phyloP scores from a whole-genome alignment of 1,284 basidiomycete species.

The Xerocomus amazonicus region DNA sequence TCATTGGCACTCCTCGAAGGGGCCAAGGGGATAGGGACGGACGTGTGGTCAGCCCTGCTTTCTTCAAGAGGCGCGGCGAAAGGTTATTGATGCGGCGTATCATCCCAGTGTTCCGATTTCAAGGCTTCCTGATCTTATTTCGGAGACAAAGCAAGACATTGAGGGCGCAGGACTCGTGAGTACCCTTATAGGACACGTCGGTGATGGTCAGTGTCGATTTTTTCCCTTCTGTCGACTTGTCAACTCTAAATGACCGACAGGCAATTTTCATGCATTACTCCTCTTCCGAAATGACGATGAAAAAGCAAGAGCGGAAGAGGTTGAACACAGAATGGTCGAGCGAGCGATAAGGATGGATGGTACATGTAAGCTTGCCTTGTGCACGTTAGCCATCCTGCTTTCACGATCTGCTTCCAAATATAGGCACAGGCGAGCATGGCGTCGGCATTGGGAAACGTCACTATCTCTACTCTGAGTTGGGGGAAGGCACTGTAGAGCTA shows the following conservation, averaged over 20 bases:
- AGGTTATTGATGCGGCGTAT: conserved; percentile 1
- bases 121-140: conserved; percentile 70
- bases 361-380: conserved; percentile 50
- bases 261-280: conserved; percentile 56
- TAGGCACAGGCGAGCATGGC: conserved; percentile 82
- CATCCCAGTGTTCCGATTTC: conserved; percentile 72
- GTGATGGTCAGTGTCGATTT: conserved; percentile 61
- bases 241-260: conserved; percentile 24
- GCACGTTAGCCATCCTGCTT: neutral
- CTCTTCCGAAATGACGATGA: conserved; percentile 66
- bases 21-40: conserved; percentile 72
- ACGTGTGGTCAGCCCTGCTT: conserved; percentile 66
- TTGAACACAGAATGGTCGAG: conserved; percentile 66
- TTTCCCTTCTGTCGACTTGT: neutral
- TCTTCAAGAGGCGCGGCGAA: neutral
- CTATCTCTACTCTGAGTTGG: conserved; percentile 75
- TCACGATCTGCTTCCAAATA: neutral
- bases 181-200: conserved; percentile 77
- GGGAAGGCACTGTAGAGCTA: conserved; percentile 74
- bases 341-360: conserved; percentile 74
- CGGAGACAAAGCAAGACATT: conserved; percentile 75
- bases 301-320: conserved; percentile 44
- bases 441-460: conserved; percentile 84
- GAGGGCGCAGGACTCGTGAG: conserved; percentile 55
- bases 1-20: conserved; percentile 66